Conservation (phyloP, 2,329 filamentous ascomycete genomes). For the Akanthomyces uredinophilus region DNA sequence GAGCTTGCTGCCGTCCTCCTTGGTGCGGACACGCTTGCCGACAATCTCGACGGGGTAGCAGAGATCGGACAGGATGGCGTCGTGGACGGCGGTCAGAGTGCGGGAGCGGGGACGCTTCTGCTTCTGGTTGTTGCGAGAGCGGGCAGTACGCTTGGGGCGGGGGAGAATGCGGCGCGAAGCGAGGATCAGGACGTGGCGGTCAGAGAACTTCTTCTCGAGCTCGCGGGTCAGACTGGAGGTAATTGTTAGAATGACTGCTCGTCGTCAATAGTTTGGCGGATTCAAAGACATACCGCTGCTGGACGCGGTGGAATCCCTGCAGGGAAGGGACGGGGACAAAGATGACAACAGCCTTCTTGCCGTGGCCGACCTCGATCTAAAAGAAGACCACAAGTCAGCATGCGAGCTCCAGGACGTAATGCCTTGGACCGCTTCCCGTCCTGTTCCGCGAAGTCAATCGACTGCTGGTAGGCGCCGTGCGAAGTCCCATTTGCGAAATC, state of each 20-base stretch:
- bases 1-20: constrained; percentile 97
- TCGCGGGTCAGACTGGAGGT: constrained; percentile 90
- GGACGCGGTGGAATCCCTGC: constrained; percentile 97
- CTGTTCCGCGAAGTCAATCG: constrained; percentile 53
- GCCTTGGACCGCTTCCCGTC: constrained; percentile 73
- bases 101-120: constrained; percentile 98
- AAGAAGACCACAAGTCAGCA: constrained; percentile 64
- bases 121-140: constrained; percentile 90
- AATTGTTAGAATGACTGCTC: constrained; percentile 21
- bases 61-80: constrained; percentile 94
- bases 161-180: constrained; percentile 98
- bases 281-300: constrained; percentile 74
- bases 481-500: constrained; percentile 12
- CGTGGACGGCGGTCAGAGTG: constrained; percentile 97
- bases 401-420: constrained; percentile 65
- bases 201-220: constrained; percentile 99
- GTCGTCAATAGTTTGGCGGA: neutral
- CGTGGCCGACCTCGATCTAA: constrained; percentile 99
- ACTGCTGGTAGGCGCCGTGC: constrained; percentile 19
- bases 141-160: constrained; percentile 96
- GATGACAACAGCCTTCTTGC: constrained; percentile 99
- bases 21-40: constrained; percentile 96
- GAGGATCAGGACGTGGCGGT: constrained; percentile 99
- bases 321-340: constrained; percentile 99
- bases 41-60: constrained; percentile 99